These are phyloP conservation scores for Cornus suecica DNA, from an alignment of 148 eudicot species.

Conservation along the genomic window DNA sequence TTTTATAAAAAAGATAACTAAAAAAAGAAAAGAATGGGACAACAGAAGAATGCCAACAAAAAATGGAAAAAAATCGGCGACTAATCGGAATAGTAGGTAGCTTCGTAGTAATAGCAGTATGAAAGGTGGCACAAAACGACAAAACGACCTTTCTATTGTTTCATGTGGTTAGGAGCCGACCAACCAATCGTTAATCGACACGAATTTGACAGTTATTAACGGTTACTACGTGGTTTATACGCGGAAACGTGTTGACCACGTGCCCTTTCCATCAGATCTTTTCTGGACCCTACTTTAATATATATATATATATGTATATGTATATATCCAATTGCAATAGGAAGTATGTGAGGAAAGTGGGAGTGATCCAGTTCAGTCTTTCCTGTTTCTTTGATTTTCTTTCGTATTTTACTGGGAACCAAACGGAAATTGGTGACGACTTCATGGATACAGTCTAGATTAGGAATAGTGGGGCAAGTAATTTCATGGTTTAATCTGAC, in stretches of 20 bases:
- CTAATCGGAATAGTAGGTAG: background rate
- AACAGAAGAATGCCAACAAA: no score
- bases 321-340: background rate
- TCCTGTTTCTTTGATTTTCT: no score
- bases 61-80: background rate
- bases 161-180: background rate
- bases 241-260: constrained; percentile 18
- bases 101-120: background rate
- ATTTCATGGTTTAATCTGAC: no score
- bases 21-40: no score
- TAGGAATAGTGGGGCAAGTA: no score
- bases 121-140: background rate
- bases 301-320: no score
- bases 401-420: no score
- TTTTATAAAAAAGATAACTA: no score
- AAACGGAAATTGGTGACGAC: no score
- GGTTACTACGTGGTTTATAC: background rate
- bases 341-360: background rate
- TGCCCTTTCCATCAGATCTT: background rate
- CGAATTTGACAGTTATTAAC: constrained; percentile 4
- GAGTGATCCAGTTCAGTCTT: background rate
- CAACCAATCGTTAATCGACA: background rate
- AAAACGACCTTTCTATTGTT: background rate
- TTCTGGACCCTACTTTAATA: background rate
- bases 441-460: no score